phyloP scores from a whole-genome alignment of 1,284 basidiomycete genomes.

The Microbotryum intermedium region DNA sequence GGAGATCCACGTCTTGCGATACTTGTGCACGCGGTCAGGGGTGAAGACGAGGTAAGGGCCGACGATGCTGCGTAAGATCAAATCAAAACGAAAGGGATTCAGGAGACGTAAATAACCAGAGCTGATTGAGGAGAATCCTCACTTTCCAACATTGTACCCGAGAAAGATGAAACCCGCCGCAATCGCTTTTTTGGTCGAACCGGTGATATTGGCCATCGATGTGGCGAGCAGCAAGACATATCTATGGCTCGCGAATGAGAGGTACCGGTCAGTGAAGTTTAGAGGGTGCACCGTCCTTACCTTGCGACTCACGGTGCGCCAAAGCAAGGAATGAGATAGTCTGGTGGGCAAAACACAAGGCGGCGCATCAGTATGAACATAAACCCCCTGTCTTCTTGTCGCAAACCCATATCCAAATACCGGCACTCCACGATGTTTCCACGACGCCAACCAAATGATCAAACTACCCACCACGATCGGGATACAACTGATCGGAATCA shows the following conservation, averaged over 20 bases:
- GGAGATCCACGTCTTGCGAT: constrained; percentile 45
- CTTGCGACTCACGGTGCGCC: constrained; percentile 45
- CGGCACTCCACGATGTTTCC: constrained; percentile 41
- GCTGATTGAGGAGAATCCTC: constrained; percentile 17
- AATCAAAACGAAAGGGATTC: background rate
- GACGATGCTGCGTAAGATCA: constrained; percentile 37
- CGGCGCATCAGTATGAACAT: too few species aligned
- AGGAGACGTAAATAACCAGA: background rate
- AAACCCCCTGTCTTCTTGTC: too few species aligned
- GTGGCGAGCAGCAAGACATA: constrained; percentile 40
- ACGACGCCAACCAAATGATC: constrained; percentile 45
- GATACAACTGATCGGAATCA: constrained; percentile 44
- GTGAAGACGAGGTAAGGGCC: constrained; percentile 39
- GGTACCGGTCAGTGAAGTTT: too few species aligned
- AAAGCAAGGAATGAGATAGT: constrained; percentile 38
- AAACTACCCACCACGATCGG: constrained; percentile 45
- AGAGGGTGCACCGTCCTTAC: too few species aligned
- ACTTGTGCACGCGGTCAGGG: constrained; percentile 38
- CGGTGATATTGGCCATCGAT: constrained; percentile 43
- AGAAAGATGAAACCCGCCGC: constrained; percentile 41
- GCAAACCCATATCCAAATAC: constrained; percentile 41
- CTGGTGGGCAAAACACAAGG: background rate
- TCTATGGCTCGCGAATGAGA: background rate
- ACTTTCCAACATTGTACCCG: constrained; percentile 38
- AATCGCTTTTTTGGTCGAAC: constrained; percentile 45